Evolutionary conservation across 2,329 filamentous ascomycete species (phyloP).

Genomic region (Zasmidium cellare): DNA sequence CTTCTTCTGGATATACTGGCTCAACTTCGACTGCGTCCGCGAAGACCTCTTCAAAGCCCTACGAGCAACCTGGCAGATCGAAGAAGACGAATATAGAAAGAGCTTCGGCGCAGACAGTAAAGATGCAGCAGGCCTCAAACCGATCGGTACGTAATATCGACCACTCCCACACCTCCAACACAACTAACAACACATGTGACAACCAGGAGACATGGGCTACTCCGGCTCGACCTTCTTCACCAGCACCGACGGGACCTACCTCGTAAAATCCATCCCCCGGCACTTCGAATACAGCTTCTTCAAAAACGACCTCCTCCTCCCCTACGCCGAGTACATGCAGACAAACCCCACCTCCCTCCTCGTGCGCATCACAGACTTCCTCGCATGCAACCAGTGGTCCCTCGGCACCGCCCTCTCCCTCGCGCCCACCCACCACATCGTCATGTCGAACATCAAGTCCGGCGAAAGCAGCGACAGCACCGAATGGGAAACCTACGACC

Average conservation of each 20-base stretch:
- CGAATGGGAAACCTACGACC: slow-evolving; percentile 70
- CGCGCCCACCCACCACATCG: slow-evolving; percentile 69
- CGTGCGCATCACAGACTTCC: slow-evolving; percentile 70
- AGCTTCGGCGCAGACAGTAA: slow-evolving; percentile 50
- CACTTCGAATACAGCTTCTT: slow-evolving; percentile 72
- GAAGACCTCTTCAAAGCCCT: slow-evolving; percentile 53
- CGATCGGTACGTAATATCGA: slow-evolving; percentile 49
- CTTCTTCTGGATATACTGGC: slow-evolving; percentile 26
- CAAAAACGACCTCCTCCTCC: slow-evolving; percentile 62
- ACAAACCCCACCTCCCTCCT: slow-evolving; percentile 61
- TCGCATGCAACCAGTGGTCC: slow-evolving; percentile 56
- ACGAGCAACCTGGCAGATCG: slow-evolving; percentile 55
- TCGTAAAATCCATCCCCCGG: slow-evolving; percentile 71
- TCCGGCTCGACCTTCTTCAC: slow-evolving; percentile 75
- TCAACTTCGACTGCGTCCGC: slow-evolving; percentile 40
- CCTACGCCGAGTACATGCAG: slow-evolving; percentile 66
- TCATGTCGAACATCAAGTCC: slow-evolving; percentile 75
- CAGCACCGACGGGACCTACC: slow-evolving; percentile 64
- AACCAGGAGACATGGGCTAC: slow-evolving; percentile 63
- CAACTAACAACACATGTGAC: background rate
- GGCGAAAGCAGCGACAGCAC: slow-evolving; percentile 52
- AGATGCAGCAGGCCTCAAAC: slow-evolving; percentile 47
- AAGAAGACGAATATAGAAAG: slow-evolving; percentile 55
- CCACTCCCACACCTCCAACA: background rate
- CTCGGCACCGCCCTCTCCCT: slow-evolving; percentile 61